Conservation (phyloP, 805 yeast genomes). For the Torulaspora quercuum region DNA sequence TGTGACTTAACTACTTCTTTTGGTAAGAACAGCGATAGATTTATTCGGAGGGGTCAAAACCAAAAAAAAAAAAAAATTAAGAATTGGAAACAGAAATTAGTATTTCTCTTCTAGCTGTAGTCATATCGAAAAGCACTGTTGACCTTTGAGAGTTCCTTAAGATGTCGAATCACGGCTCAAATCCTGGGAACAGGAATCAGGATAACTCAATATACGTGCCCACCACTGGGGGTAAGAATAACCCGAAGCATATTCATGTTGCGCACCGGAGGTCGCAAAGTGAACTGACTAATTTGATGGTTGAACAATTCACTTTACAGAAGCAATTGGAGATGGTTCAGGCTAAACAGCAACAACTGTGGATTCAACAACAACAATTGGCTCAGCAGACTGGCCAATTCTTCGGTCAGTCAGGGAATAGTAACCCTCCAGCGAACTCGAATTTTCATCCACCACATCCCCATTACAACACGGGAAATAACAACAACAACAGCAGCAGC, state of each 20-base stretch:
- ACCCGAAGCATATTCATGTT: slow-evolving; percentile 70
- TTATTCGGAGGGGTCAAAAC: too few relatives aligned
- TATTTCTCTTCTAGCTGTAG: too few relatives aligned
- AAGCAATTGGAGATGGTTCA: slow-evolving; percentile 90
- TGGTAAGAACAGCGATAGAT: too few relatives aligned
- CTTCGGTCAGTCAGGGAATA: slow-evolving; percentile 16
- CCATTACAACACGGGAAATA: slow-evolving; percentile 24
- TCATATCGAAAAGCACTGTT: too few relatives aligned
- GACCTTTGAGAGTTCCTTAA: too few relatives aligned
- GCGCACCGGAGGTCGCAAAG: slow-evolving; percentile 98
- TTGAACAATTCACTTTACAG: slow-evolving; percentile 82
- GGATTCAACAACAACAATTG: slow-evolving; percentile 38
- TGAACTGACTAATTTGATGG: slow-evolving; percentile 87
- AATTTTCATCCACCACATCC: slow-evolving; percentile 26
- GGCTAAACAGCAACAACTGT: slow-evolving; percentile 84
- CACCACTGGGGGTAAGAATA: slow-evolving; percentile 39
- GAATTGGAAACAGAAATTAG: too few relatives aligned
- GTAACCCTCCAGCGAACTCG: slow-evolving; percentile 17
- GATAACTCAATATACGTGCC: slow-evolving; percentile 26
- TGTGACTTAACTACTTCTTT: too few relatives aligned
- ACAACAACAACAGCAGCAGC: slow-evolving; percentile 4
- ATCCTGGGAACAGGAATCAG: slow-evolving; percentile 14
- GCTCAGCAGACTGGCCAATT: slow-evolving; percentile 59
- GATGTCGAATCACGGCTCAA: slow-evolving; percentile 10
- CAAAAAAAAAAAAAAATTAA: too few relatives aligned